Conservation (phyloP, 495 filamentous ascomycete genomes). For the Lichina pygmaea region DNA sequence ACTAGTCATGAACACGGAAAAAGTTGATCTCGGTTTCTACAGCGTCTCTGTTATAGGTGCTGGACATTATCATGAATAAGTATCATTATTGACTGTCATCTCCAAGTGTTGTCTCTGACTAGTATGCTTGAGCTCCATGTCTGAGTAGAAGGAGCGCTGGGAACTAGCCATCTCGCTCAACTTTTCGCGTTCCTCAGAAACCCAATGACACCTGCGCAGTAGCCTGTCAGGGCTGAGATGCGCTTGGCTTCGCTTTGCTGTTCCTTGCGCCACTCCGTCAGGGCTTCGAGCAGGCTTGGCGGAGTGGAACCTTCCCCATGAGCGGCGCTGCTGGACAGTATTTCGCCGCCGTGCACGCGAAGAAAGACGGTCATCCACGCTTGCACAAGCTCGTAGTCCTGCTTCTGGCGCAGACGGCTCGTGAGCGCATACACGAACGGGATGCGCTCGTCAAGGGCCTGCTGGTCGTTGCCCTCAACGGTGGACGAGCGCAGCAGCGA, state of each 20-base stretch:
- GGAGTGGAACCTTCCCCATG: too few relatives aligned
- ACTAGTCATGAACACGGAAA: too few relatives aligned
- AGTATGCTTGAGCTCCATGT: too few relatives aligned
- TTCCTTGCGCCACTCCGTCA: conserved; percentile 36
- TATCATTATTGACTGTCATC: too few relatives aligned
- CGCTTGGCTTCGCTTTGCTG: conserved; percentile 42
- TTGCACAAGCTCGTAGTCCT: conserved; percentile 80
- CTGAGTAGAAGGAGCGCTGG: too few relatives aligned
- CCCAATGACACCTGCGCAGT: conserved; percentile 65
- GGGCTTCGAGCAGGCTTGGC: conserved; percentile 14
- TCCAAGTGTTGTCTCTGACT: too few relatives aligned
- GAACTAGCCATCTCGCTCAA: neutral
- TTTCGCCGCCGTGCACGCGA: conserved; percentile 36
- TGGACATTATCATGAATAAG: too few relatives aligned
- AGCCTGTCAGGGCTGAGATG: conserved; percentile 52
- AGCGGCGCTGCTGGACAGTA: neutral
- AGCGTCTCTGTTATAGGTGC: too few relatives aligned
- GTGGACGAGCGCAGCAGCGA: neutral
- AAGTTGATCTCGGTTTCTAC: too few relatives aligned
- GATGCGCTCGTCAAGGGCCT: conserved; percentile 18
- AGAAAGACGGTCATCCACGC: conserved; percentile 93
- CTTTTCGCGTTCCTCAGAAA: conserved; percentile 29
- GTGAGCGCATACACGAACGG: conserved; percentile 57
- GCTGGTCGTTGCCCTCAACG: too few relatives aligned
- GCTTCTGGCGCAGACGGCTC: conserved; percentile 28